Evolutionary conservation across 768 basidiomycete genomes (phyloP).

Genomic region (Suillus weaverae): DNA sequence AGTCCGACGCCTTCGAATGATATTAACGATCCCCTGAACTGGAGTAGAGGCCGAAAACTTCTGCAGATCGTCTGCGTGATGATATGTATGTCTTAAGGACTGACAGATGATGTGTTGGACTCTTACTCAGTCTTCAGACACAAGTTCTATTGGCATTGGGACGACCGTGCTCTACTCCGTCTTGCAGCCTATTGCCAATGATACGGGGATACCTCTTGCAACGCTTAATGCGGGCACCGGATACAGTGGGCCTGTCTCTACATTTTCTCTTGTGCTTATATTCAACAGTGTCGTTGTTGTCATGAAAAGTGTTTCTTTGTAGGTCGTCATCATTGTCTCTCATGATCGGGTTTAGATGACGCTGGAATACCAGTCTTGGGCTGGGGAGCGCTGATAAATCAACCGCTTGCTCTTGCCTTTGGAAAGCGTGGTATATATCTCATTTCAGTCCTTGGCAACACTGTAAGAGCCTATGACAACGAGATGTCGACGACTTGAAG

Average conservation of each 20-base stretch:
- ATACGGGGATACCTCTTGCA: slow-evolving; percentile 21
- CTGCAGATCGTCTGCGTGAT: slow-evolving; percentile 16
- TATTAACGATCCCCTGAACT: slow-evolving; percentile 25
- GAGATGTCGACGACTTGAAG: not conserved
- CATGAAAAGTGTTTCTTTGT: slow-evolving; percentile 19
- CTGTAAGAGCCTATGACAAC: slow-evolving; percentile 4
- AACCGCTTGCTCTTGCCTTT: slow-evolving; percentile 21
- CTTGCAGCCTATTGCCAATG: slow-evolving; percentile 19
- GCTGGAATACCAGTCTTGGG: slow-evolving; percentile 13
- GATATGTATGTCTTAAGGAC: slow-evolving; percentile 17
- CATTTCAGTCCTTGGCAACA: slow-evolving; percentile 18
- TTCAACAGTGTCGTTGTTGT: not conserved
- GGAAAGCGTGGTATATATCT: slow-evolving; percentile 21
- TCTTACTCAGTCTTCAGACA: slow-evolving; percentile 12
- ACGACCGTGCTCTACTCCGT: slow-evolving; percentile 20
- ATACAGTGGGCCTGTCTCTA: slow-evolving; percentile 13
- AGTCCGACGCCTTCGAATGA: slow-evolving; percentile 26
- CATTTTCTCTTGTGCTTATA: not conserved
- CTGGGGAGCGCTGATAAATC: slow-evolving; percentile 21
- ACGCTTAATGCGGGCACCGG: slow-evolving; percentile 21
- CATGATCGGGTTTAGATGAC: slow-evolving; percentile 2
- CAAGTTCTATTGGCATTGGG: slow-evolving; percentile 18
- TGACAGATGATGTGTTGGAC: not conserved
- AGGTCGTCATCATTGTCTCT: not conserved
- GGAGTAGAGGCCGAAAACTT: slow-evolving; percentile 17